phyloP scores from a whole-genome alignment of 2,329 filamentous ascomycete genomes.

The Clarireedia paspali region DNA sequence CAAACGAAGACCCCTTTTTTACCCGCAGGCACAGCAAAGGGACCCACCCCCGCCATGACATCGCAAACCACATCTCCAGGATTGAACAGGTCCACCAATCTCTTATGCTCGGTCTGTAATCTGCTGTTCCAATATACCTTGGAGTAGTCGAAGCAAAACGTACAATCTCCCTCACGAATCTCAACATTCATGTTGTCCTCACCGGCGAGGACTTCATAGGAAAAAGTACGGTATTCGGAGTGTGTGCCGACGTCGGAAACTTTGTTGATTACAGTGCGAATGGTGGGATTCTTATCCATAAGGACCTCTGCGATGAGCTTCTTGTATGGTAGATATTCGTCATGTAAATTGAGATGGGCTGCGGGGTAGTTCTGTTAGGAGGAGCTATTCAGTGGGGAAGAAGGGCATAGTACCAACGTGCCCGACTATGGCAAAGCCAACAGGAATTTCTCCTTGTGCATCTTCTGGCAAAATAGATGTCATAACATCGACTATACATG shows the following conservation, averaged over 20 bases:
- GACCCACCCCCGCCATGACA: conserved; percentile 95
- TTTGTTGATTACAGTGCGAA: conserved; percentile 94
- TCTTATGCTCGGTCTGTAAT: conserved; percentile 79
- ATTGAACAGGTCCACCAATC: conserved; percentile 67
- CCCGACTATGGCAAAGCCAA: conserved; percentile 80
- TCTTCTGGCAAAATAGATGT: conserved; percentile 72
- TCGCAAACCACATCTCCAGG: conserved; percentile 88
- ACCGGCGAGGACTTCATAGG: conserved; percentile 82
- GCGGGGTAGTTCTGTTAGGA: conserved; percentile 2
- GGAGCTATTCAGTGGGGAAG: neutral
- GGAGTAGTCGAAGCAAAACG: conserved; percentile 88
- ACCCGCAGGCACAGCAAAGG: conserved; percentile 86
- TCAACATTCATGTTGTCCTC: conserved; percentile 77
- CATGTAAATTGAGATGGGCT: conserved; percentile 87
- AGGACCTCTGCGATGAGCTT: conserved; percentile 77
- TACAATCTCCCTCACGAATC: conserved; percentile 72
- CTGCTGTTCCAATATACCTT: conserved; percentile 98
- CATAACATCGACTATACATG: conserved; percentile 58
- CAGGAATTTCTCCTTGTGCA: conserved; percentile 71
- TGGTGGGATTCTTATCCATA: conserved; percentile 76
- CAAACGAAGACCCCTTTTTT: conserved; percentile 88
- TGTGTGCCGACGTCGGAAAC: conserved; percentile 77
- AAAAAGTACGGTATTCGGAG: conserved; percentile 84
- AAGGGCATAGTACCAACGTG: conserved; percentile 58
- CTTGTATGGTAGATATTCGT: conserved; percentile 79